Evolutionary conservation across 1,139 yeast genomes (phyloP), one percentile per base, ranked within the genome.

Genomic region (Suhomyces wounanorum): DNA sequence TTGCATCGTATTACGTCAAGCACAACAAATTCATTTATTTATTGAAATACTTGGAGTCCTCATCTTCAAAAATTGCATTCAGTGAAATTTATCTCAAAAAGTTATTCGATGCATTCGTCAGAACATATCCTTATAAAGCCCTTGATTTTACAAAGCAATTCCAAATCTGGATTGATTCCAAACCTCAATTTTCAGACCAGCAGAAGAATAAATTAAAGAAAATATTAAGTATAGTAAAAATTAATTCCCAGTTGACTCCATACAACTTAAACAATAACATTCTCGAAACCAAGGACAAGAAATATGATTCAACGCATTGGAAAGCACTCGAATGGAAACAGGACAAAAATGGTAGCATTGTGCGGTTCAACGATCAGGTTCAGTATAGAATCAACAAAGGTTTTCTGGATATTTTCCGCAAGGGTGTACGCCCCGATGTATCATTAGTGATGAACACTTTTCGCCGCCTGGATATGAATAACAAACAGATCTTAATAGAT

Each of bases 361-460:
- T 50, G 3, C 52, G 54, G 39, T 61, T 55, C 38, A 49, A 56
- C 16, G 60, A 56, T 9, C 79, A 75, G 50, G 59, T 72, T 1
- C 64, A 64, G 30, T 74, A 68, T 54, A 57, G 80, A 37, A 57
- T 73, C 36, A 62, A 64, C 18, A 59, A 63, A 43, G 81, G 80
- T 9, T 72, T 76, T 47, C 56, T 57, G 9, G 75, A 69, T 17
- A 52, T 76, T 9, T 48, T 73, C 35, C 56, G 66, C 17, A 63
- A 63, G 48, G 80, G 79, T 0, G 66, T 75, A 4, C 60, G 64
- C 39, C 80, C 80, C 0, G 78, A 75, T 52, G 58, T 62, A 43
- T 51, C 53, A 10, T 51, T 72, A 9, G 55, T 75, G 4, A 67
- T 68, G 49, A 67, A 64, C 37, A 73, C 79, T 0, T 72, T 72